Evolutionary conservation across 257 asterid genomes (phyloP).

Genomic region (Ilex asprella): DNA sequence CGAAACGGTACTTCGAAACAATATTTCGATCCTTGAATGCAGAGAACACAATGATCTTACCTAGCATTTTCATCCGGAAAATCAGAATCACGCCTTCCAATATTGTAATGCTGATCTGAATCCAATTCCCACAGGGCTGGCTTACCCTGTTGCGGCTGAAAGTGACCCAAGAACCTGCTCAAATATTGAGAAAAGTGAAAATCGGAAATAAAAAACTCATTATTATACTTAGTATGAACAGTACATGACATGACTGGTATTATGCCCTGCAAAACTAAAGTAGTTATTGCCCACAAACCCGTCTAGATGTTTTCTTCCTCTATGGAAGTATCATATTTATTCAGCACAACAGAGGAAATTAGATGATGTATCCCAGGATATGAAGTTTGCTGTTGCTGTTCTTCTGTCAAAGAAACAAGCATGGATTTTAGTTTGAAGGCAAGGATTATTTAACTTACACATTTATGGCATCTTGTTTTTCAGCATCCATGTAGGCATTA

Average conservation of each 20-base stretch:
- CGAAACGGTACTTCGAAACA: no score
- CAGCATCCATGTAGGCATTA: conserved; percentile 86
- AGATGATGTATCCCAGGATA: no score
- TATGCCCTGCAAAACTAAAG: no score
- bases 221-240: no score
- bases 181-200: conserved; percentile 5
- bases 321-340: no score
- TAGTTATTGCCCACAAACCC: no score
- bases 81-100: conserved; percentile 50
- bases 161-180: conserved; percentile 88
- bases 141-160: conserved; percentile 80
- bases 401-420: conserved; percentile 3
- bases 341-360: no score
- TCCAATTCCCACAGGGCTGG: conserved; percentile 89
- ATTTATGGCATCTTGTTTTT: conserved; percentile 90
- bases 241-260: no score
- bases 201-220: no score
- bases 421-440: not conserved
- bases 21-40: no score
- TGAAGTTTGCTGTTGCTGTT: no score
- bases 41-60: conserved; percentile 25
- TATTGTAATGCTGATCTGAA: conserved; percentile 74
- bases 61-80: conserved; percentile 47
- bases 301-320: no score
- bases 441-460: conserved; percentile 45